A percentile compares a stretch with the other conserved stretches of the same genome.
Evolutionary conservation across 2,329 filamentous ascomycete genomes (phyloP).

Genomic region (Claviceps maximensis): DNA sequence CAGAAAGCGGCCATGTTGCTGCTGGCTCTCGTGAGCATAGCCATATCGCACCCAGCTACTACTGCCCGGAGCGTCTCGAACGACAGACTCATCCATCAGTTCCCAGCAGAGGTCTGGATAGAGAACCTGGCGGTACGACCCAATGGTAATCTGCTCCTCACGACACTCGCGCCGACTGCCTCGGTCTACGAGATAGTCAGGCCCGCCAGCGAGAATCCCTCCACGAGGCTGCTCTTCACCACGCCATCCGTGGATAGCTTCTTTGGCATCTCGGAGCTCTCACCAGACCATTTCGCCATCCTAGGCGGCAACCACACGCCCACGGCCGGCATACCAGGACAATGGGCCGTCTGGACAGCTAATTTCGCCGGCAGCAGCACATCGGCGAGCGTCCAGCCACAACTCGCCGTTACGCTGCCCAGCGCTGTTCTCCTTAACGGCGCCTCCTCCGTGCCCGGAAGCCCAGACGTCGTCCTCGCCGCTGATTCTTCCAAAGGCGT

Average conservation of each 20-base stretch:
- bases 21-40: not conserved
- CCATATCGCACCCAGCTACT: not conserved
- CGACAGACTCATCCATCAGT: constrained; percentile 1
- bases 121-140: constrained; percentile 6
- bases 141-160: constrained; percentile 6
- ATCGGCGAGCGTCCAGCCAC: not conserved
- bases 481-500: constrained; percentile 14
- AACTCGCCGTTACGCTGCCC: not conserved
- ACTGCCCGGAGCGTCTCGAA: not conserved
- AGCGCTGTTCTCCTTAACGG: not conserved
- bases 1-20: not conserved
- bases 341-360: not conserved
- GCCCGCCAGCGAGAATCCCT: not conserved
- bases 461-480: not conserved
- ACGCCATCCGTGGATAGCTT: not conserved
- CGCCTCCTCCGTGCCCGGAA: not conserved
- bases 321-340: not conserved
- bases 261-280: constrained; percentile 4
- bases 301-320: constrained; percentile 2
- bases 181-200: not conserved
- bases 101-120: constrained; percentile 1
- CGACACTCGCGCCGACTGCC: not conserved
- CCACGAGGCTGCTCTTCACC: not conserved
- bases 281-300: constrained; percentile 1
- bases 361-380: not conserved